Percentiles rank a stretch among this genome's conserved stretches.
Evolutionary conservation across 495 filamentous ascomycete species (phyloP).

Genomic region (Tirmania nivea): DNA sequence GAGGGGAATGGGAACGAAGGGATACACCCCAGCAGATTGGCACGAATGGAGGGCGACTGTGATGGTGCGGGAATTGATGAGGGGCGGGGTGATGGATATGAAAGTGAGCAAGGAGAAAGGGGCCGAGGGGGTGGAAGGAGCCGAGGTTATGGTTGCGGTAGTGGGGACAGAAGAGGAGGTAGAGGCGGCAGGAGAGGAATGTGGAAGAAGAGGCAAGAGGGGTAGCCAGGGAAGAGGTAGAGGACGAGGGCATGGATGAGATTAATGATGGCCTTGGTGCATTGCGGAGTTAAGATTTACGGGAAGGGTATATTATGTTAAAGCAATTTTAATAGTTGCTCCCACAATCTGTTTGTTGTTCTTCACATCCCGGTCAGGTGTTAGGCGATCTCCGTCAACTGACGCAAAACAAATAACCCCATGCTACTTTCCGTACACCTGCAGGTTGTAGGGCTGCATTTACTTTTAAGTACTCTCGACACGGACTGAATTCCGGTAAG

Average conservation of each 20-base stretch:
- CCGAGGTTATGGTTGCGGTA: background rate
- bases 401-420: too few relatives aligned
- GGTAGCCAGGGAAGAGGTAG: background rate
- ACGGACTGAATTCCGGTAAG: too few relatives aligned
- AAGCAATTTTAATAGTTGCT: too few relatives aligned
- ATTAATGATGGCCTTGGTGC: too few relatives aligned
- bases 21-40: slow-evolving; percentile 14
- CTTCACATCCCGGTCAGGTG: too few relatives aligned
- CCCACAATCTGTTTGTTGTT: too few relatives aligned
- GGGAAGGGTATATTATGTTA: too few relatives aligned
- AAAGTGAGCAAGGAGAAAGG: background rate
- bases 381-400: too few relatives aligned
- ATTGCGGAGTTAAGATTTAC: too few relatives aligned
- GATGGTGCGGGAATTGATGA: background rate
- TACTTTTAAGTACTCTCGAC: too few relatives aligned
- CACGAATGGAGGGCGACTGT: background rate
- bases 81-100: background rate
- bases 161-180: background rate
- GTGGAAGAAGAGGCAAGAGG: background rate
- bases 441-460: too few relatives aligned
- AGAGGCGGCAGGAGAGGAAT: background rate
- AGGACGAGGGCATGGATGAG: background rate
- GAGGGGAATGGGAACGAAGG: slow-evolving; percentile 11
- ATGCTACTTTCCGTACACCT: too few relatives aligned
- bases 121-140: background rate